Conservation (phyloP, 345 rosid genomes). For the Moricandia arvensis region DNA sequence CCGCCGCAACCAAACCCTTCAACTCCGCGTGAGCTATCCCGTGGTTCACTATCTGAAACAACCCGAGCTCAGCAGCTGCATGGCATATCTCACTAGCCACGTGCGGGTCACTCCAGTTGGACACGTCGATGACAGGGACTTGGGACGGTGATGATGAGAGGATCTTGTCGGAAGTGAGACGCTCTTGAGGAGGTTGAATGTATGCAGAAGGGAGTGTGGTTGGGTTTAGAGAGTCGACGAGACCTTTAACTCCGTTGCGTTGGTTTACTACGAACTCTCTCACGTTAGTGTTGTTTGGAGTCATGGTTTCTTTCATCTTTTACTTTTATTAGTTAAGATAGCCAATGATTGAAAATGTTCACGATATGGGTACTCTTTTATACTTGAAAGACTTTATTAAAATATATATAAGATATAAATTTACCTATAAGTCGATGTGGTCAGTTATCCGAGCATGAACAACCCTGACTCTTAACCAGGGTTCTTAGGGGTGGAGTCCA, state of each 20-base stretch:
- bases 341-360: not conserved
- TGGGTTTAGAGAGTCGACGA: conserved; percentile 31
- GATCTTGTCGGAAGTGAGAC: conserved; percentile 34
- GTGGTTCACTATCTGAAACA: conserved; percentile 40
- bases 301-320: not conserved
- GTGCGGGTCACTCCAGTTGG: conserved; percentile 18
- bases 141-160: conserved; percentile 19
- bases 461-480: too few relatives aligned
- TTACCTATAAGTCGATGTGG: too few relatives aligned
- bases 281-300: not conserved
- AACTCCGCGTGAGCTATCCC: conserved; percentile 33
- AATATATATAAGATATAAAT: too few relatives aligned
- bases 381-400: not conserved
- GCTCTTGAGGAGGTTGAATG: conserved; percentile 42
- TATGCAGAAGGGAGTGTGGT: conserved; percentile 40
- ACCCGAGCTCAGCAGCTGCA: conserved; percentile 31
- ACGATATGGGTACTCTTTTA: not conserved
- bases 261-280: conserved; percentile 46
- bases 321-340: not conserved
- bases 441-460: too few relatives aligned
- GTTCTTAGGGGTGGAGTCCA: too few relatives aligned
- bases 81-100: conserved; percentile 28
- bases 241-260: conserved; percentile 48
- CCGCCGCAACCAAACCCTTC: conserved; percentile 30
- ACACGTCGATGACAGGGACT: conserved; percentile 36